A percentile compares a stretch with the other conserved stretches of the same genome.
These are phyloP conservation scores for Uronychia binucleata DNA, from an alignment of 73 alveolate genomes.

Conservation along the genomic window DNA sequence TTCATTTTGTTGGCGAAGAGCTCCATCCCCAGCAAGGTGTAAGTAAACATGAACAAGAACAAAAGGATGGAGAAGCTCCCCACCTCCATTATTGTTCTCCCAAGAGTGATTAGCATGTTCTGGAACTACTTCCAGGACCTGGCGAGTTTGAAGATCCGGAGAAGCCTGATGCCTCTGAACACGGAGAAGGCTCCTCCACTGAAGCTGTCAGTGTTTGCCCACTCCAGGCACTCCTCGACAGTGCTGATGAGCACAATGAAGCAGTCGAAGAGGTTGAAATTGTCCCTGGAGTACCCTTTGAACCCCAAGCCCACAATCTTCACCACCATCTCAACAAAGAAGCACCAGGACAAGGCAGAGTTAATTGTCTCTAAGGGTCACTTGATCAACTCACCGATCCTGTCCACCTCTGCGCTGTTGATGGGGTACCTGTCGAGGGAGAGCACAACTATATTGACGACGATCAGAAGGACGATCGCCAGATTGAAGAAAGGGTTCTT, in stretches of 20 bases:
- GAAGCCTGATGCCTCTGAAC: slow-evolving; percentile 63
- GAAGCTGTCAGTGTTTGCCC: slow-evolving; percentile 19
- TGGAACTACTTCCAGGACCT: slow-evolving; percentile 41
- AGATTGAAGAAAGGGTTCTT: background rate
- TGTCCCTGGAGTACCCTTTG: slow-evolving; percentile 57
- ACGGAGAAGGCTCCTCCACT: slow-evolving; percentile 59
- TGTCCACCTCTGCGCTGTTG: background rate
- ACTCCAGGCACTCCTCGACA: slow-evolving; percentile 23
- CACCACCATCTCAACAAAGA: slow-evolving; percentile 54
- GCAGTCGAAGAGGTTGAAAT: slow-evolving; percentile 68
- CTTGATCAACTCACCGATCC: background rate
- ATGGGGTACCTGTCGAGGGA: background rate
- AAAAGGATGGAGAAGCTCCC: slow-evolving; percentile 39
- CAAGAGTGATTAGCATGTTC: slow-evolving; percentile 32
- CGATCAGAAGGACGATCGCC: background rate
- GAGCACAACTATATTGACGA: background rate
- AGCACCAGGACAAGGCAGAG: slow-evolving; percentile 11
- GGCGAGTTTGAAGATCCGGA: slow-evolving; percentile 64
- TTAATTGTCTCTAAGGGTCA: slow-evolving; percentile 9
- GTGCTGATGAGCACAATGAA: slow-evolving; percentile 39
- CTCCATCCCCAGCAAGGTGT: slow-evolving; percentile 73
- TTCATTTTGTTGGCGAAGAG: slow-evolving; percentile 50
- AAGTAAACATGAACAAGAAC: slow-evolving; percentile 49
- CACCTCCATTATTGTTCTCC: slow-evolving; percentile 27
- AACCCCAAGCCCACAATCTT: slow-evolving; percentile 69